A percentile compares a stretch with the other conserved stretches of the same genome.
Evolutionary conservation across 2,329 filamentous ascomycete species (phyloP).

Genomic region (Xylariales sp.): DNA sequence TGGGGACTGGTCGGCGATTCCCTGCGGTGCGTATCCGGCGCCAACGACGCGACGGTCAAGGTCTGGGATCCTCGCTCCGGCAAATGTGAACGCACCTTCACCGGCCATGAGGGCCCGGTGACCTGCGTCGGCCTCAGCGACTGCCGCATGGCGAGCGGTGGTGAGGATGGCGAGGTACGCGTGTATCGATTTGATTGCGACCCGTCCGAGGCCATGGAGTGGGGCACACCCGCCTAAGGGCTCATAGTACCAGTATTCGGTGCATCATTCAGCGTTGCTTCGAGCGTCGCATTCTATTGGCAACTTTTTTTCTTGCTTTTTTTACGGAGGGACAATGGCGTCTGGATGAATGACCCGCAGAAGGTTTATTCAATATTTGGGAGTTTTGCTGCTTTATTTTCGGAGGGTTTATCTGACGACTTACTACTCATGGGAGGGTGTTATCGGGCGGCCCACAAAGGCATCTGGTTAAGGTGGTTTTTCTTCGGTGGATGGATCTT

Average conservation of each 20-base stretch:
- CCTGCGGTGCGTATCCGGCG: constrained; percentile 80
- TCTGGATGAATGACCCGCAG: no score
- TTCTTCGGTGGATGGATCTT: no score
- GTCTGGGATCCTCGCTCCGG: constrained; percentile 90
- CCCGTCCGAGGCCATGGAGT: constrained; percentile 36
- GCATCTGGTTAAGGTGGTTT: no score
- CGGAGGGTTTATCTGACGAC: no score
- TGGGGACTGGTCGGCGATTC: constrained; percentile 92
- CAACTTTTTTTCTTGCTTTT: constrained; percentile 8
- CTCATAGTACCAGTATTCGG: no score
- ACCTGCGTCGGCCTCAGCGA: constrained; percentile 92
- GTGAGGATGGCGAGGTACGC: constrained; percentile 88
- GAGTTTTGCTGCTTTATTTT: no score
- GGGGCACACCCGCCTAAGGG: constrained; percentile 44
- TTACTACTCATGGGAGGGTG: no score
- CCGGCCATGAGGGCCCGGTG: constrained; percentile 84
- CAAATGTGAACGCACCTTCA: constrained; percentile 87
- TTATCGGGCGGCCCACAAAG: no score
- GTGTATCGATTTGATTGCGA: constrained; percentile 71
- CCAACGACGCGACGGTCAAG: constrained; percentile 68
- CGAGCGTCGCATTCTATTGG: not conserved
- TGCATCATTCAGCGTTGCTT: no score
- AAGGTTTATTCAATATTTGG: no score
- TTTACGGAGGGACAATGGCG: no score
- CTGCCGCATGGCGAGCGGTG: constrained; percentile 81